Percentiles rank a stretch among this genome's conserved stretches.
Conservation (phyloP, 1,284 basidiomycete genomes). For the Afroboletus lepidellus region DNA sequence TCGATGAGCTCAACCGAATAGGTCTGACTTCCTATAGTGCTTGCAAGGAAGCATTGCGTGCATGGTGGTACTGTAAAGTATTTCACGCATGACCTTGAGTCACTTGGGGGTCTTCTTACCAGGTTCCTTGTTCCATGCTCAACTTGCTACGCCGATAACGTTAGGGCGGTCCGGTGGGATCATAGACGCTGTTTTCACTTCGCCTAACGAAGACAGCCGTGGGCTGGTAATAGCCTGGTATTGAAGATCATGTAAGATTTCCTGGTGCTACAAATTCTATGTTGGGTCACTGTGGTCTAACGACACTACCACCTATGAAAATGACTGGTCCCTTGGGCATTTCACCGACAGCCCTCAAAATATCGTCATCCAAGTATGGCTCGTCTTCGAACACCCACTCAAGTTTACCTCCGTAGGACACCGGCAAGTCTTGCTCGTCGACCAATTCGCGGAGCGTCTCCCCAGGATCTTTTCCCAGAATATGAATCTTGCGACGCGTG, state of each 20-base stretch:
- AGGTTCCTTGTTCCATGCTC: constrained; percentile 89
- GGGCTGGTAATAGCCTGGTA: too few relatives aligned
- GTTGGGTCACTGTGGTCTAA: constrained; percentile 14
- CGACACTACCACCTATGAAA: constrained; percentile 46
- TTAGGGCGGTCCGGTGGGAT: constrained; percentile 73
- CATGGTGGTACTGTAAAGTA: too few relatives aligned
- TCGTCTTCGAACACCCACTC: constrained; percentile 67
- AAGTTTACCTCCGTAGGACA: constrained; percentile 63
- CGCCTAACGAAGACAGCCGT: constrained; percentile 67
- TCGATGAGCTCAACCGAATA: too few relatives aligned
- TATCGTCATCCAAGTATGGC: constrained; percentile 54
- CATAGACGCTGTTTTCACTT: constrained; percentile 85
- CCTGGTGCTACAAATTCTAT: too few relatives aligned
- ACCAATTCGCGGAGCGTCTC: constrained; percentile 53
- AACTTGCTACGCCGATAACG: constrained; percentile 88
- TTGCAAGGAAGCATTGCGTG: too few relatives aligned
- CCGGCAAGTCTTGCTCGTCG: constrained; percentile 56
- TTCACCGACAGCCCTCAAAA: constrained; percentile 40
- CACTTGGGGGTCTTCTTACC: constrained; percentile 4
- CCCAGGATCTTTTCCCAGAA: constrained; percentile 58
- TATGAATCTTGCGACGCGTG: constrained; percentile 68
- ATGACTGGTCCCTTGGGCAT: constrained; percentile 52
- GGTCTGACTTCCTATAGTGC: too few relatives aligned
- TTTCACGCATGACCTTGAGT: too few relatives aligned
- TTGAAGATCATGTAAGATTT: constrained; percentile 91